phyloP scores from a whole-genome alignment of 306 rosid species.

The Neltuma alba region DNA sequence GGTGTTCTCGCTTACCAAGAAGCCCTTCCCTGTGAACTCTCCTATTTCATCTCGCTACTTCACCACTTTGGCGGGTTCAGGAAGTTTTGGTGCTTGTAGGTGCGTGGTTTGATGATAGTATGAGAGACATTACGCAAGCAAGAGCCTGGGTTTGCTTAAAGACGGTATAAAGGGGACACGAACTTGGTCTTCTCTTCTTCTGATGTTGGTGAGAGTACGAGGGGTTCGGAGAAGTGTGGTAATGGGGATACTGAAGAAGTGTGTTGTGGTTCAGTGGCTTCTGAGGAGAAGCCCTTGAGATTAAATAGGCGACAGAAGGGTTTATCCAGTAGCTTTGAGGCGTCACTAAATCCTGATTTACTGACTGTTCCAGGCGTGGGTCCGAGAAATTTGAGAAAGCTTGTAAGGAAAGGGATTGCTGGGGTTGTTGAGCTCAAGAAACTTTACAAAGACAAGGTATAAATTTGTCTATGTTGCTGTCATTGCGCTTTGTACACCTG shows the following conservation, averaged over 20 bases:
- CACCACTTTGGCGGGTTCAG: constrained; percentile 23
- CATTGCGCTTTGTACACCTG: not conserved
- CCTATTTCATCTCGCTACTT: constrained; percentile 24
- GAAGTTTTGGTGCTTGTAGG: constrained; percentile 39
- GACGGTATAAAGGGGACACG: constrained; percentile 40
- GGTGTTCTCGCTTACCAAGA: not conserved
- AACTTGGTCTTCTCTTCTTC: constrained; percentile 42
- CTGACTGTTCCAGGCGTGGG: constrained; percentile 95
- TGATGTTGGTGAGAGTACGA: constrained; percentile 27
- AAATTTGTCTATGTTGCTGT: not conserved
- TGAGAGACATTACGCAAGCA: no score
- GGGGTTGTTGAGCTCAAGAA: constrained; percentile 91
- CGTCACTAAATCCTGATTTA: constrained; percentile 75
- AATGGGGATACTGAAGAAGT: constrained; percentile 18
- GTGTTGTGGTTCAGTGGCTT: not conserved
- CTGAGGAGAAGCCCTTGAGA: constrained; percentile 33
- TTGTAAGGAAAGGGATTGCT: constrained; percentile 80
- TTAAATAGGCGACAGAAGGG: constrained; percentile 62
- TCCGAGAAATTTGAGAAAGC: constrained; percentile 86
- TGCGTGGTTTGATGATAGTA: constrained; percentile 37
- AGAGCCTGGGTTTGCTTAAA: constrained; percentile 53
- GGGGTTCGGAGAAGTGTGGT: constrained; percentile 2
- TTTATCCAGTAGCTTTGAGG: constrained; percentile 36
- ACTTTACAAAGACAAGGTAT: constrained; percentile 88
- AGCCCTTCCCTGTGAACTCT: constrained; percentile 20